Conservation (phyloP, 257 asterid genomes). For the Dorcoceras hygrometricum region DNA sequence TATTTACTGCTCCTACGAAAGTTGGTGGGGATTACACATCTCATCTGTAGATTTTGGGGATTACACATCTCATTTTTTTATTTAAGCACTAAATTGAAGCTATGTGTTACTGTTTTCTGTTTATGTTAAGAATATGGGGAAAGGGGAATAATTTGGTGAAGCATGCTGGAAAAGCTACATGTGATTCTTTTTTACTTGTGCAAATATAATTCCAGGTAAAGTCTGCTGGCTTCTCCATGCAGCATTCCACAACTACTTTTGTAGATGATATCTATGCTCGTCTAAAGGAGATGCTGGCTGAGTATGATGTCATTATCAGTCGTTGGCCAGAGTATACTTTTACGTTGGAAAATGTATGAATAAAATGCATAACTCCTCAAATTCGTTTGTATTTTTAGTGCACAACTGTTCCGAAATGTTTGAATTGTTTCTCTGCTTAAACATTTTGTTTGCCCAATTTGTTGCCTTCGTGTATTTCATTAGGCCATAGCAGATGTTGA, state of each 20-base stretch:
- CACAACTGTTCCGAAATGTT: background rate
- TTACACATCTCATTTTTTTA: background rate
- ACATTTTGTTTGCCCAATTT: background rate
- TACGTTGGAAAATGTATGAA: conserved; percentile 67
- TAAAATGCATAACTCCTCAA: background rate
- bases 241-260: conserved; percentile 60
- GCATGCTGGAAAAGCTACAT: background rate
- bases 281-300: conserved; percentile 69
- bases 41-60: background rate
- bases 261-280: conserved; percentile 66
- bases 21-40: background rate
- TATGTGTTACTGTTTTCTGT: background rate
- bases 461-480: conserved; percentile 14
- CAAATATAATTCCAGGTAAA: conserved; percentile 49
- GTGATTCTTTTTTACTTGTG: conserved; percentile 19
- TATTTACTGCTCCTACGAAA: background rate
- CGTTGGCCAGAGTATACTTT: conserved; percentile 95
- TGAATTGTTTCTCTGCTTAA: background rate
- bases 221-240: conserved; percentile 47
- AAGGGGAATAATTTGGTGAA: background rate
- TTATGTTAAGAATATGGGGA: background rate
- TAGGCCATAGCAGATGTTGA: conserved; percentile 91
- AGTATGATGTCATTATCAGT: conserved; percentile 71
- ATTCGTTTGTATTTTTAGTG: background rate
- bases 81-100: background rate